Evolutionary conservation across 2,329 filamentous ascomycete species (phyloP).

Genomic region (Curvularia spicifera): DNA sequence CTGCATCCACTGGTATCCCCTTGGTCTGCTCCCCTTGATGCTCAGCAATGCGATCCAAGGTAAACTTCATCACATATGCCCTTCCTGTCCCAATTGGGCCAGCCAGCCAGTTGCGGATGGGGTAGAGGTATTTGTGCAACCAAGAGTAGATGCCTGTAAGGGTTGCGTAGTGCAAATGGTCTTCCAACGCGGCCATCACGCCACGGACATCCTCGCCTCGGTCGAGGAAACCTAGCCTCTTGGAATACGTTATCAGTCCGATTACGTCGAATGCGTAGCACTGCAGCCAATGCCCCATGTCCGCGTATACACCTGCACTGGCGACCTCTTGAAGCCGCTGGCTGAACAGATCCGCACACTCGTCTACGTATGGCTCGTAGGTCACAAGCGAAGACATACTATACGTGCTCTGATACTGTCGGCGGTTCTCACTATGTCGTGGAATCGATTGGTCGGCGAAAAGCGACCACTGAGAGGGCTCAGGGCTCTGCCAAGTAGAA

Average conservation of each 20-base stretch:
- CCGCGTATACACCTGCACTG: conserved; percentile 17
- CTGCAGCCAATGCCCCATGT: conserved; percentile 41
- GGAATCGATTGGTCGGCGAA: conserved; percentile 49
- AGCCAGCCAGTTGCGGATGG: conserved; percentile 47
- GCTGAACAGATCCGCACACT: conserved; percentile 43
- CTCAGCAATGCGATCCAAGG: conserved; percentile 19
- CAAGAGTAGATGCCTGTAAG: conserved; percentile 29
- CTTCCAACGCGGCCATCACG: conserved; percentile 13
- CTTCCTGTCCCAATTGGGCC: conserved; percentile 39
- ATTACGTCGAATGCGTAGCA: conserved; percentile 53
- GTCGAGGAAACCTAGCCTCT: conserved; percentile 27
- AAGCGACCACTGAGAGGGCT: conserved; percentile 40
- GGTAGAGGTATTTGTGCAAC: conserved; percentile 41
- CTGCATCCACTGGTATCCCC: conserved; percentile 11
- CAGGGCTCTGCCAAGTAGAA: conserved; percentile 19
- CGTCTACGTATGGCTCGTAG: conserved; percentile 50
- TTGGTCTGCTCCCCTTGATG: conserved; percentile 19
- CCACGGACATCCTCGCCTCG: conserved; percentile 20
- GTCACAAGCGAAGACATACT: conserved; percentile 39
- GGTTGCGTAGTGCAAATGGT: conserved; percentile 13
- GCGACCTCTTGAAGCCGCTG: conserved; percentile 38
- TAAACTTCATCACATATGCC: conserved; percentile 39
- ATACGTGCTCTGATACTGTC: conserved; percentile 30
- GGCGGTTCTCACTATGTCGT: conserved; percentile 47
- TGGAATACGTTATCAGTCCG: conserved; percentile 32